A percentile compares a stretch with the other conserved stretches of the same genome.
Conservation (phyloP, 2,329 filamentous ascomycete species). For the Trichoderma breve region DNA sequence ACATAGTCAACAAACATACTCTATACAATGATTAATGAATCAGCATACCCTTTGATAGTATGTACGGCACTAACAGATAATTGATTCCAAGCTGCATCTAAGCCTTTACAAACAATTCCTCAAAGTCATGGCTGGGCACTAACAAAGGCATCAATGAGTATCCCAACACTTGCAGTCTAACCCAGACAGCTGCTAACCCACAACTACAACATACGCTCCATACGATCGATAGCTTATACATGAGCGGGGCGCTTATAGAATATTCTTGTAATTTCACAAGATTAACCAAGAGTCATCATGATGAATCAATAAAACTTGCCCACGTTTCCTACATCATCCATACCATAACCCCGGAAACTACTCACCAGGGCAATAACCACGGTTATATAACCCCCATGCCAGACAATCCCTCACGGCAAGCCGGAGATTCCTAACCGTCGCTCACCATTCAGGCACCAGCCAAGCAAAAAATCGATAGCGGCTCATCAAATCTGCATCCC, state of each 20-base stretch:
- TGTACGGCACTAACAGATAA: neutral
- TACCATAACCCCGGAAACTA: neutral
- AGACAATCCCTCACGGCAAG: neutral
- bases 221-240: neutral
- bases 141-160: neutral
- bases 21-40: neutral
- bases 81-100: neutral
- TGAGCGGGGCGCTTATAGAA: neutral
- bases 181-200: neutral
- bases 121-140: neutral
- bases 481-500: neutral
- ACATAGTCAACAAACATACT: neutral
- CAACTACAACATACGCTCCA: neutral
- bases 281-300: neutral
- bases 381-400: neutral
- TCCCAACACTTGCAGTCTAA: neutral
- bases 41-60: neutral
- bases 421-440: neutral
- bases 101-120: neutral
- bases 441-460: neutral
- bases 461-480: neutral
- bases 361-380: neutral
- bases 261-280: neutral
- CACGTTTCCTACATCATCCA: neutral
- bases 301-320: neutral